These are phyloP conservation scores for Trichoderma koningii DNA, from an alignment of 2,329 filamentous ascomycete genomes.

Conservation along the genomic window DNA sequence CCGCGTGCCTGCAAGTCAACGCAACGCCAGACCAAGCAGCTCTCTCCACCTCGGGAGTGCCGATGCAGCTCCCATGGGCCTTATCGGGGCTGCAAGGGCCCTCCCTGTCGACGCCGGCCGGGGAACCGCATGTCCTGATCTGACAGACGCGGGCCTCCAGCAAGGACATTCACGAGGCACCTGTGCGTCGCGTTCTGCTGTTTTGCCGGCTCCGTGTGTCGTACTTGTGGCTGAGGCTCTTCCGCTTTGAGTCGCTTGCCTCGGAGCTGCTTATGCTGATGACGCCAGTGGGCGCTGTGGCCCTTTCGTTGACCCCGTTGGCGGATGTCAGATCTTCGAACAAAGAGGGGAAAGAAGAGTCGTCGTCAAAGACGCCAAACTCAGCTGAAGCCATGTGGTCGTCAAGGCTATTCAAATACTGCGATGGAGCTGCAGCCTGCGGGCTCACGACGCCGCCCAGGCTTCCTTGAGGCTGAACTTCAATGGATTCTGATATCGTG, in stretches of 20 bases:
- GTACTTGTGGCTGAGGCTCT: constrained; percentile 10
- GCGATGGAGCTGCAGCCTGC: background rate
- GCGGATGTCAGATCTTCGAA: background rate
- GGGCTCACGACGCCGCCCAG: background rate
- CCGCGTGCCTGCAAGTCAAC: constrained; percentile 26
- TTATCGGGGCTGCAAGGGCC: constrained; percentile 18
- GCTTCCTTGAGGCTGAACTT: background rate
- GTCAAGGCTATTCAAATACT: background rate
- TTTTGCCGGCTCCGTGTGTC: background rate
- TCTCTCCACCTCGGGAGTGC: constrained; percentile 27
- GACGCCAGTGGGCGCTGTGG: background rate
- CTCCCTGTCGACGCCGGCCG: constrained; percentile 10
- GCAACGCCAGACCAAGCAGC: constrained; percentile 15
- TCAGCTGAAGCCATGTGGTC: background rate
- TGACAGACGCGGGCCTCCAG: constrained; percentile 2
- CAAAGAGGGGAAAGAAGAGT: background rate
- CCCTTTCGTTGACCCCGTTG: background rate
- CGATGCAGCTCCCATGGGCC: constrained; percentile 24
- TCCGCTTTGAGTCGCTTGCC: constrained; percentile 1
- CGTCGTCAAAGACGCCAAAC: background rate
- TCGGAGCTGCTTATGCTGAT: constrained; percentile 6
- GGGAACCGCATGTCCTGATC: constrained; percentile 13
- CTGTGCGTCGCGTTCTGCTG: constrained; percentile 3
- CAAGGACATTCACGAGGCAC: background rate
- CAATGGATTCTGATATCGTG: background rate